phyloP scores from a whole-genome alignment of 768 basidiomycete species.

The Suillus alpinus region DNA sequence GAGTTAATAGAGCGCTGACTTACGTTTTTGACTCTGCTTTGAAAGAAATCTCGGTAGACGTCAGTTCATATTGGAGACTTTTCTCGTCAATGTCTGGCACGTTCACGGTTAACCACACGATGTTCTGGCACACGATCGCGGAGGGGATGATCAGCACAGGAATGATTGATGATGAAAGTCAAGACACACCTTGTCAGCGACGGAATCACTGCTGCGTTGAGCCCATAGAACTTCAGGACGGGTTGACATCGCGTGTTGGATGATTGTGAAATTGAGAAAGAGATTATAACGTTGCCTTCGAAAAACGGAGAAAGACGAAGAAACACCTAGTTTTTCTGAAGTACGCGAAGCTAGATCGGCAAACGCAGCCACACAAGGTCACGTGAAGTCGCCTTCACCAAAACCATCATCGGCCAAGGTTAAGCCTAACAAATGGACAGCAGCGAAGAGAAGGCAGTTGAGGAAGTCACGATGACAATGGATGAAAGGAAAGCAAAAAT shows the following conservation, averaged over 20 bases:
- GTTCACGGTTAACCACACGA: conserved; percentile 83
- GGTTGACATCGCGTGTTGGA: conserved; percentile 32
- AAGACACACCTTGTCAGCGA: conserved; percentile 62
- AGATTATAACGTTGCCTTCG: conserved; percentile 17
- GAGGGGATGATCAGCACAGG: conserved; percentile 1
- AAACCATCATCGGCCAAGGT: background rate
- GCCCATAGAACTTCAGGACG: conserved; percentile 96
- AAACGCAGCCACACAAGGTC: conserved; percentile 2
- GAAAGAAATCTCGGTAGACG: conserved; percentile 57
- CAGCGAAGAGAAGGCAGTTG: conserved; percentile 16
- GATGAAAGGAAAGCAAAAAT: conserved; percentile 77
- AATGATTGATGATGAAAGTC: background rate
- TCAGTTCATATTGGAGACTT: conserved; percentile 60
- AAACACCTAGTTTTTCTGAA: conserved; percentile 12
- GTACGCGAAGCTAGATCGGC: background rate
- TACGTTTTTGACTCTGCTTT: conserved; percentile 66
- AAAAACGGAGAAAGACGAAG: conserved; percentile 32
- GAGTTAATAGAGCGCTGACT: conserved; percentile 21
- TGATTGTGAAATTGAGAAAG: conserved; percentile 10
- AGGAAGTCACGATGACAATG: conserved; percentile 41
- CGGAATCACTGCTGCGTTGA: conserved; percentile 74
- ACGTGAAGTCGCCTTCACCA: background rate
- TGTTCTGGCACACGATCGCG: conserved; percentile 55
- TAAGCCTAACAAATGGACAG: conserved; percentile 4
- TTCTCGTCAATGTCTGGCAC: conserved; percentile 65